Evolutionary conservation across 352 stramenopile genomes (phyloP).

Genomic region (Lagenidium giganteum): DNA sequence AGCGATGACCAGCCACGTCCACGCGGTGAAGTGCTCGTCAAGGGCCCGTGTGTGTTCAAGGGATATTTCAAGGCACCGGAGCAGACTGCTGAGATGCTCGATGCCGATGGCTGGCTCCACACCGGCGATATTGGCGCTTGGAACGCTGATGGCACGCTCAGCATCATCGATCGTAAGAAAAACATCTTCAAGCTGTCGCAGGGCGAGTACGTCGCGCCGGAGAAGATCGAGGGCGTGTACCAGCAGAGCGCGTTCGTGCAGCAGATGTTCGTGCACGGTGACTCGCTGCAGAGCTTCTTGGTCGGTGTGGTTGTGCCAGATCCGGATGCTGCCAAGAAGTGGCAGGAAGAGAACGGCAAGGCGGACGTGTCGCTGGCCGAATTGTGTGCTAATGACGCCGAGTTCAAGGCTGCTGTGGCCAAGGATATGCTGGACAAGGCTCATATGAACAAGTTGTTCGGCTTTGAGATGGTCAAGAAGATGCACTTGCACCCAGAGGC

Average conservation of each 20-base stretch:
- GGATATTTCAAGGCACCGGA: conserved; percentile 95
- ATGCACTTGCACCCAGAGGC: conserved; percentile 81
- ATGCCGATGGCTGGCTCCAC: conserved; percentile 94
- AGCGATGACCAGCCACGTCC: conserved; percentile 41
- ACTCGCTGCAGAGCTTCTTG: conserved; percentile 92
- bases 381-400: too few species aligned
- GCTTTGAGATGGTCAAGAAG: conserved; percentile 91
- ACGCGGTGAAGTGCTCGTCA: conserved; percentile 85
- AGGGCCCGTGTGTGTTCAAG: conserved; percentile 75
- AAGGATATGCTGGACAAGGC: conserved; percentile 33
- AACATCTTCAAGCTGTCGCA: conserved; percentile 93
- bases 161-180: conserved; percentile 91
- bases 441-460: too few species aligned
- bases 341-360: conserved; percentile 48
- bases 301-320: conserved; percentile 95
- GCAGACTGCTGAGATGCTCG: conserved; percentile 87
- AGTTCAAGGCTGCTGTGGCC: too few species aligned
- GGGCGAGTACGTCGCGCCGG: conserved; percentile 94
- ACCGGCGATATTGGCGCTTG: conserved; percentile 96
- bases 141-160: conserved; percentile 88
- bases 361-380: too few species aligned
- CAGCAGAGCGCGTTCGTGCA: conserved; percentile 87
- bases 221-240: conserved; percentile 97
- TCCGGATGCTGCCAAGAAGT: conserved; percentile 77
- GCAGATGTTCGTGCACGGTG: conserved; percentile 94